phyloP scores from a whole-genome alignment of 2,329 filamentous ascomycete genomes.

The Clarireedia hainanense region DNA sequence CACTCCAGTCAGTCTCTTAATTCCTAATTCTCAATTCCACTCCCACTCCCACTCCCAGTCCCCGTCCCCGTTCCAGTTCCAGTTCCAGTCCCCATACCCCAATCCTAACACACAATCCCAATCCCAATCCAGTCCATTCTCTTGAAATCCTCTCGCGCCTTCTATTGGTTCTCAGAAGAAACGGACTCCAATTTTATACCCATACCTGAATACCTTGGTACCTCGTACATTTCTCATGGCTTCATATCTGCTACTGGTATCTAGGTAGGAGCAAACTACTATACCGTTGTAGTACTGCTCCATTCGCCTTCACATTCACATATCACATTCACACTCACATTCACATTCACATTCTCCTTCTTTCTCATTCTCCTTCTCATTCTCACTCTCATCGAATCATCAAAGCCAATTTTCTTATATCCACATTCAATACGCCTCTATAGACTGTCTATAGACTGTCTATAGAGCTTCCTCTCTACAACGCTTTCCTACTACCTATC shows the following conservation, averaged over 20 bases:
- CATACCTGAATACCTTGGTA: no score
- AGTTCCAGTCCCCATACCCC: background rate
- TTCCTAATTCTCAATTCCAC: slow-evolving; percentile 5
- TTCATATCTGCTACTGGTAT: no score
- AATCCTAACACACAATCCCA: background rate
- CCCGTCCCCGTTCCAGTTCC: slow-evolving; percentile 10
- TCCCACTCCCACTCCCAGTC: slow-evolving; percentile 5
- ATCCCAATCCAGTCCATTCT: no score
- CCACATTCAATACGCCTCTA: no score
- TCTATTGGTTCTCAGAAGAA: no score
- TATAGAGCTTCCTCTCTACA: no score
- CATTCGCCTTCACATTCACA: background rate
- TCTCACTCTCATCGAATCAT: background rate
- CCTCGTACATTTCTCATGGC: no score
- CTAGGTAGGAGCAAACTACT: no score
- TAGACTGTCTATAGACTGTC: no score
- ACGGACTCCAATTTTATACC: slow-evolving; percentile 11
- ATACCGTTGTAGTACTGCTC: background rate
- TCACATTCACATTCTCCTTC: background rate
- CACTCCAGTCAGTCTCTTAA: background rate
- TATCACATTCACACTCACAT: background rate
- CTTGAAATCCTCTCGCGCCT: no score
- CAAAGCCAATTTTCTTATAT: no score
- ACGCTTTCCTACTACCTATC: no score
- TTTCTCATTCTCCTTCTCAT: background rate